Percentiles rank a stretch among this genome's conserved stretches.
Conservation (phyloP, 176 grass and related monocot genomes). For the Oryza meyeriana region DNA sequence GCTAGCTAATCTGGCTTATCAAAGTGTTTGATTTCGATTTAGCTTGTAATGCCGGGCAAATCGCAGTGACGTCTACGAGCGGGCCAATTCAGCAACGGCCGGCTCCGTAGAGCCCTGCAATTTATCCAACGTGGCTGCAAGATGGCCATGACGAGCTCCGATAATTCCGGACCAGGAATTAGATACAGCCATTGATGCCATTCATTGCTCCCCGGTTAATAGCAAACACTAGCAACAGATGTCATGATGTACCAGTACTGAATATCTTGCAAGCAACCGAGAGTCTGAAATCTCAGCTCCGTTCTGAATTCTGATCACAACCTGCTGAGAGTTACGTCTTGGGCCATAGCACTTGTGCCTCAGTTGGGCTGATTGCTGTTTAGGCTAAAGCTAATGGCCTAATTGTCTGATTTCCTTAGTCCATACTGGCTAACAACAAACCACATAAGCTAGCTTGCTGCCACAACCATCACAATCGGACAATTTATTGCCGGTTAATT, state of each 20-base stretch:
- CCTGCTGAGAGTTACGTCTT: constrained; percentile 36
- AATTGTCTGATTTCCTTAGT: background rate
- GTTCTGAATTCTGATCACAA: constrained; percentile 15
- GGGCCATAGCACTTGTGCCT: background rate
- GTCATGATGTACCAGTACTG: background rate
- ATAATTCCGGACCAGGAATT: constrained; percentile 10
- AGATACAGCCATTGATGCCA: constrained; percentile 9
- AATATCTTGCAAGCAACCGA: background rate
- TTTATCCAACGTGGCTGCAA: constrained; percentile 36
- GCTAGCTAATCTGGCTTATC: background rate
- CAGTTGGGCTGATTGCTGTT: background rate
- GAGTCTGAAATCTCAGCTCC: constrained; percentile 9
- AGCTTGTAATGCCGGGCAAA: background rate
- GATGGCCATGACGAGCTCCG: constrained; percentile 18
- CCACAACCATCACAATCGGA: constrained; percentile 24
- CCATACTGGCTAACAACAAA: constrained; percentile 43
- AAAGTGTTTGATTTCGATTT: constrained; percentile 24
- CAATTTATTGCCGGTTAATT: constrained; percentile 27
- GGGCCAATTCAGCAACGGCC: background rate
- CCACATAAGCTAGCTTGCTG: constrained; percentile 52
- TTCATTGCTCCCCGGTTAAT: background rate
- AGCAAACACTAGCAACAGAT: constrained; percentile 19
- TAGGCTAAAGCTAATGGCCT: background rate
- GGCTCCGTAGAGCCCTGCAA: background rate
- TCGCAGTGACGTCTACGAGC: background rate